Conservation (phyloP, 768 basidiomycete species). For the Boletus subparvulus region DNA sequence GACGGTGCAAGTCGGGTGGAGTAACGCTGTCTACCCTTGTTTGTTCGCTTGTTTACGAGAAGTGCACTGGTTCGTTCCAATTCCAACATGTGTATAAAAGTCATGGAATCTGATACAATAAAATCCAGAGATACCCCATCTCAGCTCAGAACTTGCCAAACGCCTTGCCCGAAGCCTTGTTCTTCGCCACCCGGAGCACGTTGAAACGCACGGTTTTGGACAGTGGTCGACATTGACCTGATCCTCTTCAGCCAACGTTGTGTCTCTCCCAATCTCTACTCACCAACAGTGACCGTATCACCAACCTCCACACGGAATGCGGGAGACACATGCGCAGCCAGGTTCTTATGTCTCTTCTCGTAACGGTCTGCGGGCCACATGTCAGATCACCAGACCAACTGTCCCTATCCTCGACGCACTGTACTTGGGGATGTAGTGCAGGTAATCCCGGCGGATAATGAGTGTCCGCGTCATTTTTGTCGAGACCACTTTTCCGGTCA, state of each 20-base stretch:
- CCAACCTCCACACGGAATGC: conserved; percentile 98
- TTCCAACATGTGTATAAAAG: conserved; percentile 26
- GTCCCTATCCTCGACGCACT: conserved; percentile 52
- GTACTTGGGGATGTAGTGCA: conserved; percentile 99
- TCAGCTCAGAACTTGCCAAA: conserved; percentile 87
- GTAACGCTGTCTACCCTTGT: conserved; percentile 28
- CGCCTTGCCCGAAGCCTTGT: conserved; percentile 85
- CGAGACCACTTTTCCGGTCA: conserved; percentile 96
- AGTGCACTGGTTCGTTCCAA: conserved; percentile 7
- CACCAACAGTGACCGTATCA: conserved; percentile 93
- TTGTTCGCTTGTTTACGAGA: conserved; percentile 33
- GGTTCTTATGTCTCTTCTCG: conserved; percentile 98
- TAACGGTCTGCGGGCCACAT: conserved; percentile 73
- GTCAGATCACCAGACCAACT: conserved; percentile 9
- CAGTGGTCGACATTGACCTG: conserved; percentile 97
- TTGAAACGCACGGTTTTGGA: conserved; percentile 99
- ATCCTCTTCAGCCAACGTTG: background rate
- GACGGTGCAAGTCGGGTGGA: conserved; percentile 27
- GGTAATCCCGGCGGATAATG: conserved; percentile 92
- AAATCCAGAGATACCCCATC: background rate
- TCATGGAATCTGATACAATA: conserved; percentile 19
- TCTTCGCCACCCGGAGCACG: conserved; percentile 92
- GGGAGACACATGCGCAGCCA: conserved; percentile 95
- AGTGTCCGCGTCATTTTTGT: conserved; percentile 99
- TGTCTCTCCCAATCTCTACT: conserved; percentile 33